Evolutionary conservation across 192 early-diverging fungal species (phyloP), one percentile per base, ranked within the genome.

Genomic region (Radiomyces spectabilis): DNA sequence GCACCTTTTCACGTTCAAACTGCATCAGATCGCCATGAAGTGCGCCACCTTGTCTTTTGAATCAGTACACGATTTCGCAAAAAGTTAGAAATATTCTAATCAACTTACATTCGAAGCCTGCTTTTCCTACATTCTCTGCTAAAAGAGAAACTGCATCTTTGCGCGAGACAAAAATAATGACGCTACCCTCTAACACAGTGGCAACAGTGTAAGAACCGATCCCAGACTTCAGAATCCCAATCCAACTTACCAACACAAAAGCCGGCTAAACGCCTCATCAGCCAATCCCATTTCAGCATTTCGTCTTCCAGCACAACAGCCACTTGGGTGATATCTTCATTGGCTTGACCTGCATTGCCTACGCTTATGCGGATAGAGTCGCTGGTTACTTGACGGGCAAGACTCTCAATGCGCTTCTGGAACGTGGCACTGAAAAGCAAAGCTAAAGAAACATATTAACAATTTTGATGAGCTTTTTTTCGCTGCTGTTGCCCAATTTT

Each of bases 371-470:
- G 71, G 26, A 92, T 66, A 19, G 87, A 87, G 26, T 88, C 85
- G 22, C 56, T 65, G 33, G 85, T 80, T 0, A 88, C 79, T 57
- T 85, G 82, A 25, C 85, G 68, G 0, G 89, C 87, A 15, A 92
- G 68, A 19, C 48, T 57, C 54, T 92, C 89, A 6, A 92, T 74
- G 18, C 71, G 68, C 42, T 79, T 79, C 34, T 78, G 82, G 61
- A 92, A 90, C 2, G 89, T 92, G 1, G 89, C 89, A 62, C 79
- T 83, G 65, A 92, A 92, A 8, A 91, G 61, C 13, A 91, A 65
- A 1, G 87, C 56, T 58, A 18, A 35, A 42, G 7, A 21, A 1
- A 40, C 22, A 21, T n/a, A 5, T 3, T 37, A 38, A n/a, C 29
- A 18, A 29, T 19, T 29, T 21, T 37, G 13, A 25, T 19, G n/a